phyloP scores from a whole-genome alignment of 2,329 filamentous ascomycete species.

The Annulohypoxylon truncatum region DNA sequence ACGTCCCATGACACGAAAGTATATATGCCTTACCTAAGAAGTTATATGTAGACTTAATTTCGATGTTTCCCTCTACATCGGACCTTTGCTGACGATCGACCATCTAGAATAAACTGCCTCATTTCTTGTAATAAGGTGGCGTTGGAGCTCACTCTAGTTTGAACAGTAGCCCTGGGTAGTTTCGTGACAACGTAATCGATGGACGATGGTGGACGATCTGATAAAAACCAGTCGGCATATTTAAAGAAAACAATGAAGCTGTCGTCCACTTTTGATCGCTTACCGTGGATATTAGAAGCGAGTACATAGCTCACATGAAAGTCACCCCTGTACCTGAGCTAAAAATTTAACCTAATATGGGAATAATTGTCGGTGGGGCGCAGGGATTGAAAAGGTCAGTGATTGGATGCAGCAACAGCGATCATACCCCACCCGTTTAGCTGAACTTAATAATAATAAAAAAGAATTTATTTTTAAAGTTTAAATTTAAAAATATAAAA shows the following conservation, averaged over 20 bases:
- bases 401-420: too few relatives aligned
- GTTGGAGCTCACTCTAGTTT: neutral
- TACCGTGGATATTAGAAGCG: neutral
- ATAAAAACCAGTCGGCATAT: slow-evolving; percentile 5
- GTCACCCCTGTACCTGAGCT: too few relatives aligned
- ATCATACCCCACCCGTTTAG: too few relatives aligned
- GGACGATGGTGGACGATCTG: slow-evolving; percentile 3
- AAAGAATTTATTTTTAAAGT: too few relatives aligned
- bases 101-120: neutral
- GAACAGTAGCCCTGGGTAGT: neutral
- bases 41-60: neutral
- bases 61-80: neutral
- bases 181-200: neutral
- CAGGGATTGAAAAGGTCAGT: too few relatives aligned
- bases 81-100: neutral
- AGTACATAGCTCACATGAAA: too few relatives aligned
- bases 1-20: neutral
- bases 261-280: neutral
- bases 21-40: neutral
- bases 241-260: neutral
- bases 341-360: too few relatives aligned
- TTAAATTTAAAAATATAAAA: too few relatives aligned
- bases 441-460: too few relatives aligned
- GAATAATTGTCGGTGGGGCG: too few relatives aligned
- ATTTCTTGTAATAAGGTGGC: neutral